Evolutionary conservation across 129 eudicot species (phyloP), one percentile per base, ranked within the genome.

Genomic region (Scalesia atractyloides): DNA sequence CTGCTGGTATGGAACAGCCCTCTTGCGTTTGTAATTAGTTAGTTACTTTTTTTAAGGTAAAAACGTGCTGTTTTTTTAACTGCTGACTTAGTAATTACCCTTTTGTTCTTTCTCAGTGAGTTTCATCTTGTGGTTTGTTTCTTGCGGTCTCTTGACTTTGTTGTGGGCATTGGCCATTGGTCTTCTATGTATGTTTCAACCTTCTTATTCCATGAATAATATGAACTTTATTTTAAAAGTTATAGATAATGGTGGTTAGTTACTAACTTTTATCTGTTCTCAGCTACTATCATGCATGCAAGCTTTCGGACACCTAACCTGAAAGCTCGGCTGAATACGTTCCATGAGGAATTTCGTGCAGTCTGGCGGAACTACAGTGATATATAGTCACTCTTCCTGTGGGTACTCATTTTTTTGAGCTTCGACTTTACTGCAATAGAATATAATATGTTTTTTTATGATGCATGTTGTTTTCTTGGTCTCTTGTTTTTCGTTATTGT

Each of bases 361-460:
- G 99, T 94, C 67, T 94, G 99, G 99, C 96, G 99, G 68, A 94
- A 94, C 72, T 90, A 94, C 77, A 94, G 97, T 69, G 97, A 94
- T 69, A 83, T 94, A 67, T 94, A 90, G 87, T 75, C 85, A 50
- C 60, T 70, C 24, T 74, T 44, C 74, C 48, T 64, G 87, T 79
- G 30, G 63, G 85, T 79, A 63, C 22, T 41, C 13, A 33, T 52
- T 58, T 60, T 19, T 46, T 73, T 59, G 8, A 37, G 26, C 65
- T 58, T 46, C 9, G 37, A 47, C 33, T 36, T 10, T 56, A 56
- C 43, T 18, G 62, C 48, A 52, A 22, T 59, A 67, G 63, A 54
- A 65, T 75, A 51, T 22, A 46, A 17, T 56, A 76, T 56, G 50
- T 66, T 58, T 43, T 51, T 2, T 66, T 67, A 17, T 46, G 14